Evolutionary conservation across 495 filamentous ascomycete species (phyloP), one percentile per base, ranked within the genome.

Genomic region (Penicillium goetzii): DNA sequence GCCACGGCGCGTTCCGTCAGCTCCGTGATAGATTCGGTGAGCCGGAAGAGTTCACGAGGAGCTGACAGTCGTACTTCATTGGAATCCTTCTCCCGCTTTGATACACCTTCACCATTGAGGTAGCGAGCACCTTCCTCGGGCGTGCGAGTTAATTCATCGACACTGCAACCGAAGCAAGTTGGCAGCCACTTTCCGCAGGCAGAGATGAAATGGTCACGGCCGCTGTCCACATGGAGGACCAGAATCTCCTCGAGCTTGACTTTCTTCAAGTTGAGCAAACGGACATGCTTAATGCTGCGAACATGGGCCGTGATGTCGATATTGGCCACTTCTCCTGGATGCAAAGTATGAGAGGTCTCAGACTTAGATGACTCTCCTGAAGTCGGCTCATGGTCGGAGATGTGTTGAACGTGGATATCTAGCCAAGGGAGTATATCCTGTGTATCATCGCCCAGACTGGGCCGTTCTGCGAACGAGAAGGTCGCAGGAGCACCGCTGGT

Each of bases 171-270:
- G 58, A 97, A 93, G 65, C 87, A 90, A 0, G 90, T 92, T 25
- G 88, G 91, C 3, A 88, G 75, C 95, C 95, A 99, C 0, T 80
- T 75, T 0, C 86, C 94, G 4, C 81, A 84, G 9, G 96, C 80
- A 1, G 93, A 88, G 52, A 99, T 85, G 72, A 99, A 99, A 72
- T 97, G 90, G 64, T 99, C 95, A 54, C 92, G 84, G 2, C 95
- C 95, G 52, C 88, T 85, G 10, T 85, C 83, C 10, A 98, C 91
- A 11, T 93, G 89, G n/a, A 99, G 84, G 6, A 99, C 87, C 26
- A 98, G 80, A 10, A 97, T 88, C 68, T 98, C 93, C 61, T 96
- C 92, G 1, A 97, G 79, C 9, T 80, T 80, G 5, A 80, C 68
- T 21, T 81, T 76, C 11, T 84, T 84, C 32, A 89, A 80, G 67